A percentile compares a stretch with the other conserved stretches of the same genome.
Conservation (phyloP, 805 yeast genomes). For the Metschnikowia drakensbergensis region DNA sequence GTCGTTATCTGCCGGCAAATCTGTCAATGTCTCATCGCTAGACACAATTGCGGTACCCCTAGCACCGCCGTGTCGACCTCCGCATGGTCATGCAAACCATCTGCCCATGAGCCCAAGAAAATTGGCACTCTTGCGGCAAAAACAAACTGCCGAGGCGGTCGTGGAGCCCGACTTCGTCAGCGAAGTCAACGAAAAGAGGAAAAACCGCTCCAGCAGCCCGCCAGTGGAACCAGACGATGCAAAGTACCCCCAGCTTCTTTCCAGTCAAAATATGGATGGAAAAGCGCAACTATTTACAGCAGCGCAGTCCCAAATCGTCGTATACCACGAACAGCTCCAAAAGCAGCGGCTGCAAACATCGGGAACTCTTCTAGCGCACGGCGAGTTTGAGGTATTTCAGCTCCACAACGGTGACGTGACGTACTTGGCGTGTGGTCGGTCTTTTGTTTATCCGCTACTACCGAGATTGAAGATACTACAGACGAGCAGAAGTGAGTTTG, state of each 20-base stretch:
- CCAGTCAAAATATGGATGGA: constrained; percentile 29
- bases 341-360: constrained; percentile 14
- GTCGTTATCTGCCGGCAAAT: background rate
- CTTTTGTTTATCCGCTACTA: constrained; percentile 69
- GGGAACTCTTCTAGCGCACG: constrained; percentile 57
- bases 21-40: background rate
- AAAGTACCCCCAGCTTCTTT: constrained; percentile 11
- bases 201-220: constrained; percentile 16
- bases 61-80: background rate
- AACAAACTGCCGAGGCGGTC: constrained; percentile 25
- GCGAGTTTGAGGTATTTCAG: constrained; percentile 56
- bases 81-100: background rate
- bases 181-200: constrained; percentile 25
- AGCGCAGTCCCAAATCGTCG: constrained; percentile 31
- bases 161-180: constrained; percentile 21
- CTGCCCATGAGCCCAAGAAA: constrained; percentile 32
- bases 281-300: constrained; percentile 34
- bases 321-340: constrained; percentile 32
- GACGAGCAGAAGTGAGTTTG: constrained; percentile 44
- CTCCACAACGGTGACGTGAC: constrained; percentile 55
- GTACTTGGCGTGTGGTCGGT: constrained; percentile 61
- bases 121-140: constrained; percentile 38
- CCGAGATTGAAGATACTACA: constrained; percentile 60
- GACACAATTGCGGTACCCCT: background rate
- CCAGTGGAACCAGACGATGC: constrained; percentile 6